Base-by-base conservation (phyloP, 2,329 filamentous ascomycete genomes). In the Fusarium hainanense region DNA sequence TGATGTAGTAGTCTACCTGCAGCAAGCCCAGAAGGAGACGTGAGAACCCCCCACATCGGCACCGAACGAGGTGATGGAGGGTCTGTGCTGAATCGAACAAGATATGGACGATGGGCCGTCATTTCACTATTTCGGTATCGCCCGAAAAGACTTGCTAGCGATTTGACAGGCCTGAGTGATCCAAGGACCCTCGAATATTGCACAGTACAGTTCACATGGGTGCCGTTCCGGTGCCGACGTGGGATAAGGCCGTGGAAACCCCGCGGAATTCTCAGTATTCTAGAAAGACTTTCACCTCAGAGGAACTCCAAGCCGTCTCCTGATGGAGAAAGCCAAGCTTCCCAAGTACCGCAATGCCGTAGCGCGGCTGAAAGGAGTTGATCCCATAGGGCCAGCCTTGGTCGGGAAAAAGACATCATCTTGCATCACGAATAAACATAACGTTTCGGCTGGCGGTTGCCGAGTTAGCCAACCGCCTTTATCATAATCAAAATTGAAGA, bases 161-260 rank as follows among this genome's bases (percentile, higher is more conserved):
- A 23, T 40, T 41, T 51, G 55, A 54, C 34, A 63, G 51, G 44
- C 18, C n/a, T 34, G n/a, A 32, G 46, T 30, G 21, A 37, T 37
- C 34, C 34, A 37, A 37, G 34, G 34, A 18, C 32, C 9, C 16
- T 18, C 8, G 10, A 34, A 34, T 18, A 18, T 18, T 34, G 9
- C 32, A 34, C 32, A 37, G 34, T 37, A 37, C 34, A 37, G 34
- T 47, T 54, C 32, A 51, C 56, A 32, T 42, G 25, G 34, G 25
- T 66, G 68, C 58, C 41, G 49, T 27, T 23, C 52, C 72, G 72
- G 72, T 68, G 65, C 68, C 70, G 72, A 74, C 27, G 32, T 21
- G n/a, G 30, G 49, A 51, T 60, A 67, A 54, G 23, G 37, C 51
- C 34, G 27, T 50, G 55, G 51, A 42, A 50, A 65, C 63, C 72